These are phyloP conservation scores for Colletotrichum aenigma DNA, from an alignment of 2,329 filamentous ascomycete genomes.

Conservation along the genomic window DNA sequence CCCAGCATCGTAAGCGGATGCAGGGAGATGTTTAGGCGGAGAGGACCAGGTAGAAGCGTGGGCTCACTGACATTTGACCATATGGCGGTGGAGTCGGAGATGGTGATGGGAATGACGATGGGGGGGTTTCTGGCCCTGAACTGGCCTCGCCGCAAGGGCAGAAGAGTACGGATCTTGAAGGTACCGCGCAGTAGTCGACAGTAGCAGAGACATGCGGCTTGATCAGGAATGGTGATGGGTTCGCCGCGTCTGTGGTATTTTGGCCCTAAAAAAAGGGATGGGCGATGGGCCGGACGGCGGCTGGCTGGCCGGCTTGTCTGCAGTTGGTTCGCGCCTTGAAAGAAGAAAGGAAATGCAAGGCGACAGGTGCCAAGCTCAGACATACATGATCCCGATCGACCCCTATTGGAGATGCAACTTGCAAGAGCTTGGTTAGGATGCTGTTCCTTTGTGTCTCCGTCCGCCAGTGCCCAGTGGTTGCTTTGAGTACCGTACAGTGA, in stretches of 20 bases:
- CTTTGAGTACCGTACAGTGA: background rate
- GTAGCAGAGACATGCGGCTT: background rate
- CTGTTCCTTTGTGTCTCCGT: background rate
- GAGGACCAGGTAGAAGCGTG: background rate
- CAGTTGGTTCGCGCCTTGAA: background rate
- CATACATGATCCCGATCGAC: background rate
- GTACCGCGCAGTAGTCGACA: background rate
- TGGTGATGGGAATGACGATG: background rate
- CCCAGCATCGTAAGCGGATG: background rate
- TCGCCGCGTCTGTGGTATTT: background rate
- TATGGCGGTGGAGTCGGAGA: background rate
- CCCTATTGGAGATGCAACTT: background rate
- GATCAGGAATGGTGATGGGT: constrained; percentile 2
- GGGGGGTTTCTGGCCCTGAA: background rate
- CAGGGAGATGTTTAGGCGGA: background rate
- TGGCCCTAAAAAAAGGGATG: background rate
- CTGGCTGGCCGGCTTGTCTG: background rate
- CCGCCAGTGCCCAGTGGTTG: background rate
- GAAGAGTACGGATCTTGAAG: background rate
- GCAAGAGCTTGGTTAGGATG: background rate
- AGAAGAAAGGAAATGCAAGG: background rate
- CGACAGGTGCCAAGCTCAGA: background rate
- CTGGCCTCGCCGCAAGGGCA: background rate
- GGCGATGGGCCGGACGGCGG: background rate
- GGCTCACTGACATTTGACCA: background rate